These are phyloP conservation scores for Gremmenia infestans DNA, from an alignment of 2,329 filamentous ascomycete genomes.

Conservation along the genomic window DNA sequence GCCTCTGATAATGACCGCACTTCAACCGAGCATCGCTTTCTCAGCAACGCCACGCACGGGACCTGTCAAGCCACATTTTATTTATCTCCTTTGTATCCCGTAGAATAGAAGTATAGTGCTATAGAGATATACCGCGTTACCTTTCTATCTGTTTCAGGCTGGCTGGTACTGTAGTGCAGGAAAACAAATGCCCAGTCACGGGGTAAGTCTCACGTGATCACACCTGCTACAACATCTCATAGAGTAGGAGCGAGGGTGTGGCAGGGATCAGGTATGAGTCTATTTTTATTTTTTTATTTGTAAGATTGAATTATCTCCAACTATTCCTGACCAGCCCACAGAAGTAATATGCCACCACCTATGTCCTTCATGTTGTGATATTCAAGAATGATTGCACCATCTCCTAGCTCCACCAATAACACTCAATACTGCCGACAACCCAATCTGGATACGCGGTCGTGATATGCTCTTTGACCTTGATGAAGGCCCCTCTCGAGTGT, in stretches of 20 bases:
- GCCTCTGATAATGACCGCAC: constrained; percentile 11
- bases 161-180: too few relatives aligned
- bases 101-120: not conserved
- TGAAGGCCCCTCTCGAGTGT: not conserved
- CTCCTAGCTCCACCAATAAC: constrained; percentile 6
- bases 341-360: not conserved
- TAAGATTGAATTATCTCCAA: too few relatives aligned
- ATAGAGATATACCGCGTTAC: not conserved
- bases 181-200: too few relatives aligned
- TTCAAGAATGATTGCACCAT: constrained; percentile 9
- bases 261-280: too few relatives aligned
- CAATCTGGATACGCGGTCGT: not conserved
- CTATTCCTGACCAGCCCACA: too few relatives aligned
- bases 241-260: too few relatives aligned
- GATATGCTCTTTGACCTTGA: not conserved
- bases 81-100: too few relatives aligned
- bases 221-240: too few relatives aligned
- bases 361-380: constrained; percentile 10
- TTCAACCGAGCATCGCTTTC: constrained; percentile 3
- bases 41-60: constrained; percentile 10
- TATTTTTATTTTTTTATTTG: too few relatives aligned
- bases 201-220: not conserved
- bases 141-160: not conserved
- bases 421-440: not conserved
- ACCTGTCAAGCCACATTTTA: not conserved